A percentile compares a stretch with the other conserved stretches of the same genome.
Conservation (phyloP, 495 filamentous ascomycete species). For the Aspergillus ellipticus region DNA sequence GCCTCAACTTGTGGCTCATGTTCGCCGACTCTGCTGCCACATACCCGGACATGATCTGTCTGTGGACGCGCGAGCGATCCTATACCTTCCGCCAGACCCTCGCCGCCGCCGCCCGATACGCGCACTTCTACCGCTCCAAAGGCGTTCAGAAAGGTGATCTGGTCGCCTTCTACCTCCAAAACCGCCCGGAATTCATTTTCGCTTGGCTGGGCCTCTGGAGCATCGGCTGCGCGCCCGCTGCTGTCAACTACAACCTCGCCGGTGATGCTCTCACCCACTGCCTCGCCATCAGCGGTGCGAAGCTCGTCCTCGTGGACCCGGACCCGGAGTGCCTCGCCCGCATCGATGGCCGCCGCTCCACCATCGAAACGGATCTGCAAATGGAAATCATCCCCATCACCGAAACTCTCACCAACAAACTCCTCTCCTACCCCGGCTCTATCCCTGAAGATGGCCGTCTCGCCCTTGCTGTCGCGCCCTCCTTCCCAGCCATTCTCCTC, state of each 20-base stretch:
- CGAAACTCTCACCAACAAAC: slow-evolving; percentile 37
- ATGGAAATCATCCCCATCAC: slow-evolving; percentile 54
- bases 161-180: slow-evolving; percentile 66
- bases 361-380: slow-evolving; percentile 49
- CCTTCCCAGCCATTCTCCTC: slow-evolving; percentile 57
- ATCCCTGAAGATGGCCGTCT: slow-evolving; percentile 46
- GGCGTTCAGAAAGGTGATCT: slow-evolving; percentile 64
- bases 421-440: slow-evolving; percentile 47
- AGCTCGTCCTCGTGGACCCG: slow-evolving; percentile 62
- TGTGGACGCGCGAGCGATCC: slow-evolving; percentile 63
- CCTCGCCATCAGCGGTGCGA: slow-evolving; percentile 55
- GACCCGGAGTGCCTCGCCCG: slow-evolving; percentile 50
- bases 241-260: slow-evolving; percentile 70
- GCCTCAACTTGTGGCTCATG: slow-evolving; percentile 60
- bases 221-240: slow-evolving; percentile 63
- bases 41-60: slow-evolving; percentile 48
- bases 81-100: slow-evolving; percentile 62
- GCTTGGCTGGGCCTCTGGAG: slow-evolving; percentile 58
- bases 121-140: slow-evolving; percentile 56
- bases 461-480: slow-evolving; percentile 40
- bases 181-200: slow-evolving; percentile 65
- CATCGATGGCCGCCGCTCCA: slow-evolving; percentile 51
- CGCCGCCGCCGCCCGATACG: slow-evolving; percentile 57
- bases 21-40: slow-evolving; percentile 53
- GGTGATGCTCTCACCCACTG: slow-evolving; percentile 68